Base-by-base conservation (phyloP, 2,329 filamentous ascomycete genomes). In the Fusarium drepaniforme region DNA sequence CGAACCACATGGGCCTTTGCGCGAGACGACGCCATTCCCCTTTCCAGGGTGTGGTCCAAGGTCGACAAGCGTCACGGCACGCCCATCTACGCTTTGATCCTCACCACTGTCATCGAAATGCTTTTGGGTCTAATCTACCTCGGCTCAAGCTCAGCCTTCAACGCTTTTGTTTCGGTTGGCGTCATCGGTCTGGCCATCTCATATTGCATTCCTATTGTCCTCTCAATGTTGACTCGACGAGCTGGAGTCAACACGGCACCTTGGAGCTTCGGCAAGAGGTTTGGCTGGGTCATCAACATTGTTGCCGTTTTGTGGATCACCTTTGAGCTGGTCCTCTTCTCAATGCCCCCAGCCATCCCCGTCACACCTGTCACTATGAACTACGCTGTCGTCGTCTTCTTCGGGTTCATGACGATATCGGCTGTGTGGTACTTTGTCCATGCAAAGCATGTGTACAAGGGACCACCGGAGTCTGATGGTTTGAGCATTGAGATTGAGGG, bases 111-210 rank as follows among this genome's bases (percentile, higher is more conserved):
- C 0, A 89, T 96, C 23, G 91, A 94, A 81, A 93, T 90, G 77
- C 85, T 95, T 16, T 87, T 96, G 0, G 93, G 93, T 0, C 86
- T 94, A 70, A 95, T 96, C 81, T 95, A 94, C 84, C 94, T 96
- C 68, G 94, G 93, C 13, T 93, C 91, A 0, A 89, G 90, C 0
- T 92, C 93, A 0, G 93, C 93, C 0, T 96, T 96, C 84, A 93
- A 93, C 84, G 92, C 90, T 11, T 95, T 96, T 80, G 95, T 93
- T 0, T 92, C 93, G 9, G 93, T 95, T 0, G 93, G 93, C 1
- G 95, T 93, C 3, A 95, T 96, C 79, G 94, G 93, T 71, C 88
- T 96, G 0, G 93, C 91, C 0, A 90, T 91, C 12, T 94, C 92
- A 0, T 96, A 96, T 80, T 93, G 92, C 8, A 87, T 95, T 28